Evolutionary conservation across 1,284 basidiomycete species (phyloP), one percentile per base, ranked within the genome.

Genomic region (Leucocoprinus gongylophorus): DNA sequence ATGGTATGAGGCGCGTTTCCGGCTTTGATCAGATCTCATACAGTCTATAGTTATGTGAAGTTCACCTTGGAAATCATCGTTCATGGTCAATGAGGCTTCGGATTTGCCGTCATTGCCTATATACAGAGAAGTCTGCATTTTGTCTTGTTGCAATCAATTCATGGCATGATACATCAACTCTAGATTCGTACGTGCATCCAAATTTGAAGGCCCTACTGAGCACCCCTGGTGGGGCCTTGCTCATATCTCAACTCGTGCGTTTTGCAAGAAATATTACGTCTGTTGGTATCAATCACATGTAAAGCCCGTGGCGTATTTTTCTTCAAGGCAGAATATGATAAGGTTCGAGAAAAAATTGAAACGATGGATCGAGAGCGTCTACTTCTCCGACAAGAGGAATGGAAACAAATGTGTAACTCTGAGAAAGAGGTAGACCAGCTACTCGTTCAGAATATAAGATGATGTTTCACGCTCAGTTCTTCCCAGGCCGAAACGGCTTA

Each of bases 11-110:
- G n/a, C 28, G 13, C 29, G 12, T 20, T 18, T 10, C 5, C 17
- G 12, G n/a, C 15, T 29, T 10, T 10, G 15, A 13, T 15, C 18
- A 7, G 10, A n/a, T 23, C 17, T 20, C 30, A 13, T 26, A n/a
- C 17, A 33, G 13, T 18, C 21, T n/a, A 18, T 18, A 48, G 47
- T 18, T 30, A n/a, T 48, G 47, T 18, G 29, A 41, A 30, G 26
- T 28, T n/a, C 18, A 17, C 15, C 21, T 41, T 4, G 47, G 47
- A 1, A 38, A 41, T 38, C n/a, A 48, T 48, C 38, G 39, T 12
- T 48, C 47, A 8, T 48, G 47, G 47, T 12, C 37, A 20, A 48
- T 48, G 47, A 40, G 47, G 28, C 28, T 48, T 5, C 37, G 47
- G 5, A 33, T 48, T 21, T 48, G 47, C 41, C 47, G 37, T 7